Base-by-base conservation (phyloP, 768 basidiomycete species). In the Tulasnella sp. region DNA sequence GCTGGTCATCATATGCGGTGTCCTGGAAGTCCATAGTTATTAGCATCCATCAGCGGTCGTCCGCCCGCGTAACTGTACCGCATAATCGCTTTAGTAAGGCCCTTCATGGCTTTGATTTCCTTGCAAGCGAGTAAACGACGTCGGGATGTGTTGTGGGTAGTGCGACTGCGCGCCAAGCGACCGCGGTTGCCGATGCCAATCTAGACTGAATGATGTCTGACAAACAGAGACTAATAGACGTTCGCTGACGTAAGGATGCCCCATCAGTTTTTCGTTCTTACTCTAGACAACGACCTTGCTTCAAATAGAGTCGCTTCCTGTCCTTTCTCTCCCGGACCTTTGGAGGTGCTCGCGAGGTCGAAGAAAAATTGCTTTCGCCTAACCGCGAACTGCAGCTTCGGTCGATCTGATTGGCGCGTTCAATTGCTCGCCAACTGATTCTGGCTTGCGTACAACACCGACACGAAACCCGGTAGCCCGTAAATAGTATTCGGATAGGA, bases 1-100 rank as follows among this genome's bases (percentile, higher is more conserved):
- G 83, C 90, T 89, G 79, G 93, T 94, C 84, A 99, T 87, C 83
- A 94, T 86, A 86, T 96, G 95, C 83, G 98, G 98, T 77, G 97
- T 96, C 83, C 97, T 95, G 84, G 40, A 38, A 9, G 24, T 9
- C 8, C 48, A 27, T 9, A 14, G 6, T 24, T 1, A 8, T 77
- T 71, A 68, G 73, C 5, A 19, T 71, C 44, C 40, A 24, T 31
- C 19, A 27, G 71, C 31, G 58, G 52, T 21, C 4, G 27, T 36
- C 10, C 52, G 62, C 4, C 62, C 56, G 75, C 31, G 36, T 14
- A 31, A 56, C 84, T 87, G 40, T 85, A 93, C 94, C 95, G 90
- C 84, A 90, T 89, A 81, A 95, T 88, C 31, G 90, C 90, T 85
- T 95, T 96, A 7, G 90, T 89, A 77, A 95, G 84, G 36, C 95